Base-by-base conservation (phyloP, 202 grass and related monocot species). In the Cymbopogon flexuosus region DNA sequence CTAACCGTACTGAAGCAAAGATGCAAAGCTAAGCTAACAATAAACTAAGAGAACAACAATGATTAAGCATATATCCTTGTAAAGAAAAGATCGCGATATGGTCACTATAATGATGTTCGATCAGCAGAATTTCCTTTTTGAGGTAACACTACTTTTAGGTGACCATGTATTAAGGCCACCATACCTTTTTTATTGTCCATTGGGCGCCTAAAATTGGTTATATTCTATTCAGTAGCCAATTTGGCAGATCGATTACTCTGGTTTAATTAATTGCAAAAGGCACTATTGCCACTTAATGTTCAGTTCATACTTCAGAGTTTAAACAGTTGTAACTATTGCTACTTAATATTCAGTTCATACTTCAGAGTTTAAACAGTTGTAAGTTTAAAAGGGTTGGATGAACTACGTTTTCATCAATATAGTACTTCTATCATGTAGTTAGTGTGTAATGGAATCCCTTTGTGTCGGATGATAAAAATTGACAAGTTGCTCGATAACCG, bases 381-480 rank as follows among this genome's bases (percentile, higher is more conserved):
- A 19, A 68, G 10, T 65, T 70, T 6, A 68, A 74, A 40, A 45
- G 13, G 29, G 15, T 27, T 49, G 40, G 46, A 65, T 37, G 84
- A 66, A 73, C 68, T 36, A 56, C 14, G 24, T 75, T 34, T 40
- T 35, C 37, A 46, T 31, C 2, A 33, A 82, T 72, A 67, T 68
- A 68, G 47, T 85, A 83, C 82, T 31, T 56, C 19, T 10, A 57
- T 54, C 45, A 67, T 69, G 64, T 41, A 8, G 49, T 52, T 81
- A 85, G 87, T 89, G 83, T 62, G 73, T 43, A 85, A 68, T 85
- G 73, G 78, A 67, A 78, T 78, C 67, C 83, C 71, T 70, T 79
- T 73, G 22, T 68, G 23, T 33, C 31, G 31, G 39, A n/a, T 35
- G 67, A 86, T 73, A 78, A 78, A 89, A 84, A 62, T 78, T 73